These are phyloP conservation scores for Fusarium camptoceras DNA, from an alignment of 2,329 filamentous ascomycete species.

Conservation along the genomic window DNA sequence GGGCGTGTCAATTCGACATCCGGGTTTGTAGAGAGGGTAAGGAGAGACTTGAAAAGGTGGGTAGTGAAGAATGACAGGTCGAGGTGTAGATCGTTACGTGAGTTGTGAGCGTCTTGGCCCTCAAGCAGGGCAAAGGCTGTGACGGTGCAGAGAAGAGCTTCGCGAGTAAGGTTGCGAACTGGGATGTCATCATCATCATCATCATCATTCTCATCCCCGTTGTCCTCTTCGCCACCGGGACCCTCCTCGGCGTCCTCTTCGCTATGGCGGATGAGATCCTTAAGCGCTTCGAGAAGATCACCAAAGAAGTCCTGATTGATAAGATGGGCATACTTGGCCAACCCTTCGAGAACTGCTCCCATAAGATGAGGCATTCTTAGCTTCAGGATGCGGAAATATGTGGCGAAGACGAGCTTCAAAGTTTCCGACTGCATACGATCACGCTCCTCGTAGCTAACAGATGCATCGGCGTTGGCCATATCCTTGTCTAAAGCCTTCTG, in stretches of 20 bases:
- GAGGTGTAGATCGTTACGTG: slow-evolving; percentile 82
- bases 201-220: slow-evolving; percentile 56
- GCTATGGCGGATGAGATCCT: slow-evolving; percentile 87
- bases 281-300: slow-evolving; percentile 91
- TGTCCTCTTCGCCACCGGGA: slow-evolving; percentile 57
- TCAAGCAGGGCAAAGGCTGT: slow-evolving; percentile 97
- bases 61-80: slow-evolving; percentile 96
- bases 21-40: slow-evolving; percentile 81
- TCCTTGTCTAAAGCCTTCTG: slow-evolving; percentile 91
- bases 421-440: slow-evolving; percentile 96
- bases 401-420: slow-evolving; percentile 92
- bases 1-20: slow-evolving; percentile 81
- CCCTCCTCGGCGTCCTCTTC: slow-evolving; percentile 65
- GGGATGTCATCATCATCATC: slow-evolving; percentile 59
- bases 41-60: slow-evolving; percentile 88
- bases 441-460: slow-evolving; percentile 90
- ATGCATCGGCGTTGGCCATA: slow-evolving; percentile 90
- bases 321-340: slow-evolving; percentile 92
- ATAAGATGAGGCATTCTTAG: slow-evolving; percentile 83
- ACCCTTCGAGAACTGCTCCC: slow-evolving; percentile 95
- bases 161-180: slow-evolving; percentile 80
- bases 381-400: slow-evolving; percentile 95
- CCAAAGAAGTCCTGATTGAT: slow-evolving; percentile 99
- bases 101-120: slow-evolving; percentile 91
- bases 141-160: slow-evolving; percentile 92